Evolutionary conservation across 306 rosid species (phyloP), one percentile per base, ranked within the genome.

Genomic region (Glycine latifolia): DNA sequence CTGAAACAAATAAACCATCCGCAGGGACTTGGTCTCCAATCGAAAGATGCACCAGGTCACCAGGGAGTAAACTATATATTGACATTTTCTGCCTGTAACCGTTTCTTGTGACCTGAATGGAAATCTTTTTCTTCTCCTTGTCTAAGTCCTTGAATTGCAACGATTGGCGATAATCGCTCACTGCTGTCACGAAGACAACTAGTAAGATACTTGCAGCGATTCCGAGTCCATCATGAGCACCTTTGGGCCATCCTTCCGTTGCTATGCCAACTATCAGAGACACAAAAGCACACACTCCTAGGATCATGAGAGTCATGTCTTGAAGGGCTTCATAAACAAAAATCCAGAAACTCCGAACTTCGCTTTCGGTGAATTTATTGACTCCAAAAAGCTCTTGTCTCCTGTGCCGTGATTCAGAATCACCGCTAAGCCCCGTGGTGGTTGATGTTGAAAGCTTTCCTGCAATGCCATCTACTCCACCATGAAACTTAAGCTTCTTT

Each of bases 151-250:
- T 95, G 86, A 95, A 95, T 81, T 93, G 99, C 71, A 91, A 73
- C 1, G 99, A 95, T 73, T 95, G 97, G 66, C 97, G 94, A 82
- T 95, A 93, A 80, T 95, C 97, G 63, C 97, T 95, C 15, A 88
- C 84, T 79, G 99, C 99, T 7, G 97, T 95, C 65, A 95, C 97
- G 73, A 93, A 87, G 39, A 95, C 99, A 33, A 95, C 99, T 46
- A 95, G 79, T 16, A 95, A 82, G 87, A 95, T 95, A 82, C 99
- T 95, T 13, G 95, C 95, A 54, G 86, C 99, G 3, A 95, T 93
- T 77, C 99, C 99, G 46, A 95, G 94, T n/a, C 99, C 99, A 71
- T 95, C 97, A 60, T 95, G 97, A 26, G 99, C 92, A n/a, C 97
- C 99, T 16, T 80, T 73, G 2, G 99, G 99, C 97, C 99, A 95